These are phyloP conservation scores for Chlorella vulgaris DNA, from an alignment of 139 green algal genomes.

Conservation along the genomic window DNA sequence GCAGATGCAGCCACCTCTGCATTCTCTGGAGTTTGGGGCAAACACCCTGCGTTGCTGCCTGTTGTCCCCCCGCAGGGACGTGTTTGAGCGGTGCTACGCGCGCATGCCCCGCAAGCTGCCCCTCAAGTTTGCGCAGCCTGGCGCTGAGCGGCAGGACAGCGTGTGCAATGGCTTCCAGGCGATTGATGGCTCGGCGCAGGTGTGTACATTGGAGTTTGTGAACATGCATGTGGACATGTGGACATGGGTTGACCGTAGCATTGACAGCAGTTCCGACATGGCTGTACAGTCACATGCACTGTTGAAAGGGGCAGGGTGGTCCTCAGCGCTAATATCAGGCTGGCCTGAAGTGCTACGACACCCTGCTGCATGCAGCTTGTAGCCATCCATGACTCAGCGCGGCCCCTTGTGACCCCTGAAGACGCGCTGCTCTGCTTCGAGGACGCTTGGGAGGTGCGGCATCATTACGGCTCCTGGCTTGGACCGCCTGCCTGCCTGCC, in stretches of 20 bases:
- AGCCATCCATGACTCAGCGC: slow-evolving; percentile 94
- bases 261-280: too few relatives aligned
- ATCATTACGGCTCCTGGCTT: not conserved
- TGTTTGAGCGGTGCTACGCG: slow-evolving; percentile 59
- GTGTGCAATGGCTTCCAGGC: slow-evolving; percentile 86
- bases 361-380: too few relatives aligned
- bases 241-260: too few relatives aligned
- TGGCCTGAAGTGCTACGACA: too few relatives aligned
- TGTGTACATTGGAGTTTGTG: not conserved
- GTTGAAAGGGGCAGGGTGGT: too few relatives aligned
- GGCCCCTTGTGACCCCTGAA: slow-evolving; percentile 78
- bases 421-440: slow-evolving; percentile 62
- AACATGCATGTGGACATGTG: not conserved
- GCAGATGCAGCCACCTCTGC: too few relatives aligned
- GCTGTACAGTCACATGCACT: too few relatives aligned
- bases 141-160: slow-evolving; percentile 94
- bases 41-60: not conserved
- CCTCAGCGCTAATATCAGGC: too few relatives aligned
- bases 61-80: slow-evolving; percentile 33
- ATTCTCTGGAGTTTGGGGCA: too few relatives aligned
- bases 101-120: slow-evolving; percentile 34
- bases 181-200: slow-evolving; percentile 7
- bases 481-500: not conserved
- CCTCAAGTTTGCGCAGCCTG: slow-evolving; percentile 88
- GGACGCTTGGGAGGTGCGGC: slow-evolving; percentile 45